Conservation (phyloP, 2,329 filamentous ascomycete genomes). For the Colletotrichum plurivorum region DNA sequence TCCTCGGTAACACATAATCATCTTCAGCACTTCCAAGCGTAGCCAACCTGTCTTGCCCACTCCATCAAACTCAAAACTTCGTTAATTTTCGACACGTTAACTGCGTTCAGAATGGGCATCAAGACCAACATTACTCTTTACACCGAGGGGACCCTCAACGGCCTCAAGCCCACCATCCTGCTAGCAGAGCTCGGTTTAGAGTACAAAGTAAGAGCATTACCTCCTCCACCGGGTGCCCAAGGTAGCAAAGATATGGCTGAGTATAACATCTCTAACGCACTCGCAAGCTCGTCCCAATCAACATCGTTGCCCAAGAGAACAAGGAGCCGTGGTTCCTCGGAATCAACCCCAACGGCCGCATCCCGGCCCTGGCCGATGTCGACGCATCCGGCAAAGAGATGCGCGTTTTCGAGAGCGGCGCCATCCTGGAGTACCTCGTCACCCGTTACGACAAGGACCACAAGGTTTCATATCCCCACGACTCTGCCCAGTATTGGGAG, state of each 20-base stretch:
- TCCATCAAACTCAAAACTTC: too few relatives aligned
- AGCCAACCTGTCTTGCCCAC: too few relatives aligned
- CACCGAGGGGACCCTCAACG: conserved; percentile 87
- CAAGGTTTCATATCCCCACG: conserved; percentile 84
- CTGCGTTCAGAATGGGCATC: conserved; percentile 56
- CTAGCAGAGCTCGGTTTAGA: conserved; percentile 87
- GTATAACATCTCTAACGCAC: not conserved
- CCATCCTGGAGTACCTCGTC: conserved; percentile 88
- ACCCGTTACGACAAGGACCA: conserved; percentile 86
- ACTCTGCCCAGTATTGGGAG: conserved; percentile 82
- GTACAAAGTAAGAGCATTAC: conserved; percentile 79
- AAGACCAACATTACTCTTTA: conserved; percentile 80
- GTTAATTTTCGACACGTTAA: not conserved
- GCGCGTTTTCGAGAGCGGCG: conserved; percentile 86
- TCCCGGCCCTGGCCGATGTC: conserved; percentile 87
- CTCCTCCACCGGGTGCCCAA: conserved; percentile 70
- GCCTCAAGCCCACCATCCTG: conserved; percentile 89
- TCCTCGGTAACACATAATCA: too few relatives aligned
- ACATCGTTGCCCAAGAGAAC: too few relatives aligned
- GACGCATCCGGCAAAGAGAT: conserved; percentile 81
- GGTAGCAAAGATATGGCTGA: conserved; percentile 1
- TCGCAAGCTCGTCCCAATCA: conserved; percentile 31
- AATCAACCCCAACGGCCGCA: conserved; percentile 94
- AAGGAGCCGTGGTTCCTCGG: conserved; percentile 84
- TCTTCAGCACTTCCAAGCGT: too few relatives aligned